Percentiles rank a stretch among this genome's conserved stretches.
phyloP scores from a whole-genome alignment of 345 rosid genomes.

The Rhizophora apiculata region DNA sequence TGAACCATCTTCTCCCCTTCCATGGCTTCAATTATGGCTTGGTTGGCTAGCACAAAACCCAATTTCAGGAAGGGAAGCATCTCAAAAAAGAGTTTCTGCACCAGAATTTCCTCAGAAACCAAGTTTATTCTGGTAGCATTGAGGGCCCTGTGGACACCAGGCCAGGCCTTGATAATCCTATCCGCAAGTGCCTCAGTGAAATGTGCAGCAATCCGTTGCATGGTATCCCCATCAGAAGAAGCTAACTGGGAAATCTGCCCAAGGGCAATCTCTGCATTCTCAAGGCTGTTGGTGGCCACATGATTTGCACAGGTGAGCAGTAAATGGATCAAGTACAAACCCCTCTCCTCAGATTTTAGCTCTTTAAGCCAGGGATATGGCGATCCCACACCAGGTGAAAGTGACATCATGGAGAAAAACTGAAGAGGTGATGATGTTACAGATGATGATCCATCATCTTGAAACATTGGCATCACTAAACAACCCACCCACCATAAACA shows the following conservation, averaged over 20 bases:
- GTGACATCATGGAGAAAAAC: constrained; percentile 68
- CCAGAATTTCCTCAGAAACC: constrained; percentile 61
- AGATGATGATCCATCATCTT: constrained; percentile 89
- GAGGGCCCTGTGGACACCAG: constrained; percentile 86
- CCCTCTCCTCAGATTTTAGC: constrained; percentile 92
- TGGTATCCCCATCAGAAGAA: constrained; percentile 85
- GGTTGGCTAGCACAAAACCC: constrained; percentile 71
- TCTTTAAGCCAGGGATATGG: constrained; percentile 76
- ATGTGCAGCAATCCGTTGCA: constrained; percentile 92
- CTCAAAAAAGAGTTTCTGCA: constrained; percentile 59
- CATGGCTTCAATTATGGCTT: constrained; percentile 88
- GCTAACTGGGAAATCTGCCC: constrained; percentile 79
- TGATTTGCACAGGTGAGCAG: constrained; percentile 87
- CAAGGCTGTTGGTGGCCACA: constrained; percentile 73
- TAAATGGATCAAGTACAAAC: constrained; percentile 81
- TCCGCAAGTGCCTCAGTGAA: constrained; percentile 86
- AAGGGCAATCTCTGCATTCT: constrained; percentile 80
- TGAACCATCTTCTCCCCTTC: constrained; percentile 97
- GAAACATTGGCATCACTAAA: constrained; percentile 47
- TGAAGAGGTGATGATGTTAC: constrained; percentile 84
- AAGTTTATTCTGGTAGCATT: constrained; percentile 57
- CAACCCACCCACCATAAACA: constrained; percentile 10
- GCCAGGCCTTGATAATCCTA: constrained; percentile 85
- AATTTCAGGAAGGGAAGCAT: constrained; percentile 79
- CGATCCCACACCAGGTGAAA: constrained; percentile 58